These are phyloP conservation scores for Ceriops tagal DNA, from an alignment of 345 rosid species.

Conservation along the genomic window DNA sequence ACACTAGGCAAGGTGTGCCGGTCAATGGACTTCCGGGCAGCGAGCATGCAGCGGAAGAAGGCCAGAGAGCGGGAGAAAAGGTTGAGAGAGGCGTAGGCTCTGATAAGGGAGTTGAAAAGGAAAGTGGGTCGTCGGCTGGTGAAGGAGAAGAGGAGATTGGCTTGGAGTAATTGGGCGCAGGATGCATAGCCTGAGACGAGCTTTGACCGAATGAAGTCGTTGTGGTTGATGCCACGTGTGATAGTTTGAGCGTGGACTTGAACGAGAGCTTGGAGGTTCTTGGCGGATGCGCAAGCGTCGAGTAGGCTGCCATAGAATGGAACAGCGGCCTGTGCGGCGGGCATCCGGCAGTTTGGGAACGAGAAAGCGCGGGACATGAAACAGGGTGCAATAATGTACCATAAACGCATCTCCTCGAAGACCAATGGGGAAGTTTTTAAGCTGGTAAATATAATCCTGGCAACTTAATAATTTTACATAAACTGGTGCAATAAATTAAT, in stretches of 20 bases:
- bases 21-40: conserved; percentile 23
- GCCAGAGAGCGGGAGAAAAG: conserved; percentile 27
- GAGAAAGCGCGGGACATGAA: no score
- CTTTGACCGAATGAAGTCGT: conserved; percentile 29
- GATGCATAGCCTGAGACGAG: conserved; percentile 40
- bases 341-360: neutral
- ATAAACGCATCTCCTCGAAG: no score
- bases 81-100: conserved; percentile 32
- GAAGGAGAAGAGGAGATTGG: conserved; percentile 31
- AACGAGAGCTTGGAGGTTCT: conserved; percentile 17
- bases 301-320: conserved; percentile 22
- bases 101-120: conserved; percentile 36
- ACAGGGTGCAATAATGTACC: no score
- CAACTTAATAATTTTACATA: no score
- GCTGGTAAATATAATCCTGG: no score
- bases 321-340: neutral
- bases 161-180: conserved; percentile 29
- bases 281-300: conserved; percentile 19
- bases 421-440: no score
- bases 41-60: conserved; percentile 32
- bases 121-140: conserved; percentile 30
- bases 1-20: conserved; percentile 34
- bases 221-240: conserved; percentile 12
- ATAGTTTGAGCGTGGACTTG: conserved; percentile 35
- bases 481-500: no score